Evolutionary conservation across 768 basidiomycete species (phyloP).

Genomic region (Suillus subaureus): DNA sequence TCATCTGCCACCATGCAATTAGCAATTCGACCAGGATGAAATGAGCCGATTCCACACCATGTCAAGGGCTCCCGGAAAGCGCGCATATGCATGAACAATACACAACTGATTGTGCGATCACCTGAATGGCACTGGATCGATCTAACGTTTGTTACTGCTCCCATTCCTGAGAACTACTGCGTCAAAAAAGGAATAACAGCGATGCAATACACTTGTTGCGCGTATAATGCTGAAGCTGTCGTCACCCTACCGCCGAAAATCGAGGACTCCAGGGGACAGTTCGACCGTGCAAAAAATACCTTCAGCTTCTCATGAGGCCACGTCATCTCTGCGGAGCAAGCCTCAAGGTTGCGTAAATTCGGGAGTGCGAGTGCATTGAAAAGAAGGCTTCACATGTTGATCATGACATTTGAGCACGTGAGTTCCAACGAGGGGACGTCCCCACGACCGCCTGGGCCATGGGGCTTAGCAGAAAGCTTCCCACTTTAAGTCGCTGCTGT

Average conservation of each 20-base stretch:
- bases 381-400: neutral
- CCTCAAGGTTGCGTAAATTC: neutral
- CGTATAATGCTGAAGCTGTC: neutral
- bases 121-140: neutral
- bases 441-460: neutral
- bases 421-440: neutral
- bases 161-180: neutral
- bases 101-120: neutral
- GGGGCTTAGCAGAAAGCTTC: neutral
- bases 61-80: neutral
- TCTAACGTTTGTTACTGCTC: neutral
- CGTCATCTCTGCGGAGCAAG: neutral
- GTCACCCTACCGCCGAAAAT: neutral
- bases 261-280: neutral
- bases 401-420: neutral
- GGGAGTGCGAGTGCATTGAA: neutral
- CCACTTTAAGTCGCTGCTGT: too few species aligned
- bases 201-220: neutral
- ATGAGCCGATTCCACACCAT: neutral
- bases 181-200: neutral
- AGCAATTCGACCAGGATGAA: neutral
- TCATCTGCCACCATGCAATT: neutral
- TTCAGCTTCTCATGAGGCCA: neutral
- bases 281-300: neutral
- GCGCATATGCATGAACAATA: neutral